Evolutionary conservation across 148 eudicot species (phyloP), one percentile per base, ranked within the genome.

Genomic region (Cornus florida): DNA sequence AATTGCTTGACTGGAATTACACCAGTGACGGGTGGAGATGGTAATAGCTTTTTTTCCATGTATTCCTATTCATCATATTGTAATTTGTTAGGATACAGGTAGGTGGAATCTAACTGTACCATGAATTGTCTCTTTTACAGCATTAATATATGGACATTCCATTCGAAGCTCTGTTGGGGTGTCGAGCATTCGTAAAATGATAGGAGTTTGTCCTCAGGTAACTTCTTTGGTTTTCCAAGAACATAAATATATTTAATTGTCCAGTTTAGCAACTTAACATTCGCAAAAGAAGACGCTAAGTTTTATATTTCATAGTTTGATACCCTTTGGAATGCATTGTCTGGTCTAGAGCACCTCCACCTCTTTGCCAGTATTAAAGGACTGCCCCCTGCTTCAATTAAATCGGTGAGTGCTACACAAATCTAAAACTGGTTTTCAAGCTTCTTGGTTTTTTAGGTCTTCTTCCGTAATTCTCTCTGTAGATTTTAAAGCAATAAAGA

Each of bases 131-230:
- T 43, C 41, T 69, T 60, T 72, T 33, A 67, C 94, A 95, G 98
- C 97, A 68, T 65, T 91, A 8, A 83, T 95, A 32, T 85, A 95
- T 75, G 98, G 97, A 22, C 35, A 90, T 73, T 95, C 98, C 60
- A 84, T 95, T 77, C 82, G 93, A 74, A 94, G 86, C 86, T 90
- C 91, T 14, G 82, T 84, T 43, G 97, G 93, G 59, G 91, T 92
- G 97, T 83, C 98, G 77, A 92, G 87, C 82, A 94, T 92, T 68
- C 92, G 94, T 71, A 91, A 83, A 78, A 84, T 88, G 74, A 90
- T 91, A 69, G 98, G 98, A 57, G 96, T 95, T 64, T 95, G 98
- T 82, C 97, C 98, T 35, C 97, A 95, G 97, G 98, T 95, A 71
- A 48, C 22, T 75, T 28, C n/a, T 38, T 32, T 53, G 43, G 23